Percentiles rank a stretch among this genome's conserved stretches.
Evolutionary conservation across 306 rosid genomes (phyloP).

Genomic region (Fragaria vesca): DNA sequence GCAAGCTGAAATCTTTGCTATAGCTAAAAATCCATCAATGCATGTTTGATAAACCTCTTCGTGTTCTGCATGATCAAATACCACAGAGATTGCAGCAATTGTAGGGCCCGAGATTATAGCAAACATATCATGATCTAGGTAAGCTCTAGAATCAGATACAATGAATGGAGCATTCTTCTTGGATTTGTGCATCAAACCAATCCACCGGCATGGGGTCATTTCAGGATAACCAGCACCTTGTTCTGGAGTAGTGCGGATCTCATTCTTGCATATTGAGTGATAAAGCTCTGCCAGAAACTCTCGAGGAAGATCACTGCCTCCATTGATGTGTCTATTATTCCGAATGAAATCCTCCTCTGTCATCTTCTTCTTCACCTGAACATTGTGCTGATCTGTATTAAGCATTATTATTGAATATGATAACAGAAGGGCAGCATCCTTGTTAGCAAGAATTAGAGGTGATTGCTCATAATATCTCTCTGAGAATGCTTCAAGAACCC

Average conservation of each 20-base stretch:
- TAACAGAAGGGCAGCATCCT: constrained; percentile 93
- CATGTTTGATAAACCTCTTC: constrained; percentile 95
- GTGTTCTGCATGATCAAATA: constrained; percentile 94
- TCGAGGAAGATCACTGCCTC: constrained; percentile 91
- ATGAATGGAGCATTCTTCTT: constrained; percentile 87
- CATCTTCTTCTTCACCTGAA: constrained; percentile 97
- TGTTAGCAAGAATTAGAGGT: constrained; percentile 80
- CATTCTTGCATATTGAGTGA: constrained; percentile 93
- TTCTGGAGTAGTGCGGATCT: constrained; percentile 91
- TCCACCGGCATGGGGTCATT: constrained; percentile 96
- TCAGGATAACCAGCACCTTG: constrained; percentile 93
- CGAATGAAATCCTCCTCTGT: constrained; percentile 93
- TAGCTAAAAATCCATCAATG: constrained; percentile 87
- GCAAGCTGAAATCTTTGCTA: constrained; percentile 95
- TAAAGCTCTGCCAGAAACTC: constrained; percentile 79
- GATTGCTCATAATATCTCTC: constrained; percentile 98
- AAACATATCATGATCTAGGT: constrained; percentile 95
- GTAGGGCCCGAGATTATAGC: constrained; percentile 98
- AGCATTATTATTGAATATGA: constrained; percentile 93
- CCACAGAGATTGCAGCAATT: constrained; percentile 98
- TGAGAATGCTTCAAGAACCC: constrained; percentile 99
- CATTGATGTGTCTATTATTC: constrained; percentile 90
- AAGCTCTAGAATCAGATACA: constrained; percentile 79
- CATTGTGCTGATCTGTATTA: constrained; percentile 95
- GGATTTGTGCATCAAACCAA: constrained; percentile 85